Percentiles rank a stretch among this genome's conserved stretches.
Evolutionary conservation across 1,284 basidiomycete species (phyloP).

Genomic region (Tausonia pullulans): DNA sequence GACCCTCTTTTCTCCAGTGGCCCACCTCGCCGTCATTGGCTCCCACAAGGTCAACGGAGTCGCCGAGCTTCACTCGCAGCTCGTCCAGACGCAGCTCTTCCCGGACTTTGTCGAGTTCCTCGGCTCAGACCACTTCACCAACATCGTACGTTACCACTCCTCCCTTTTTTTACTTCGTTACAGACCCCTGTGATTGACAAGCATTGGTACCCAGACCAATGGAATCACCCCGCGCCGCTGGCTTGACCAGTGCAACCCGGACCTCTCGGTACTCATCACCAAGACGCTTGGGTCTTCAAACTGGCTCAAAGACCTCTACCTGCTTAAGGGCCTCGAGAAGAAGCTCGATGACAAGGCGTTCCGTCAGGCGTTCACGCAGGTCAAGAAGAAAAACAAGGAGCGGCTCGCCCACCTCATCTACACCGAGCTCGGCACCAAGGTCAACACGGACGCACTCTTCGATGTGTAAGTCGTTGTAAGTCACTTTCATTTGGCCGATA

Average conservation of each 20-base stretch:
- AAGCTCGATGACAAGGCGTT: conserved; percentile 47
- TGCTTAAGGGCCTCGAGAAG: conserved; percentile 46
- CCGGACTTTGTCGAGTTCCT: conserved; percentile 76
- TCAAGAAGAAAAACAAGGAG: conserved; percentile 52
- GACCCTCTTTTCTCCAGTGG: conserved; percentile 4
- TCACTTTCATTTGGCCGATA: neutral
- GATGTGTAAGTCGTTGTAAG: conserved; percentile 52
- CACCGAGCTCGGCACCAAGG: conserved; percentile 52
- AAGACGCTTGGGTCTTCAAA: conserved; percentile 64
- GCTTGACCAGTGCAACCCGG: conserved; percentile 88
- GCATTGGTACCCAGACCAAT: conserved; percentile 54
- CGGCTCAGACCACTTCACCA: conserved; percentile 41
- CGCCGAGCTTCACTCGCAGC: conserved; percentile 58
- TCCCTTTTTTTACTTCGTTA: neutral
- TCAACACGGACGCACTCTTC: conserved; percentile 74
- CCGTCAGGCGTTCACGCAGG: conserved; percentile 2
- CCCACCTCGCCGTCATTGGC: conserved; percentile 46
- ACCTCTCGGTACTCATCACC: conserved; percentile 68
- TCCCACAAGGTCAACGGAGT: conserved; percentile 77
- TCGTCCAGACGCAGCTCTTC: conserved; percentile 31
- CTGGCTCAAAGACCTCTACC: conserved; percentile 69
- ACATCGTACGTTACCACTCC: conserved; percentile 8
- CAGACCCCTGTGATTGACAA: conserved; percentile 28
- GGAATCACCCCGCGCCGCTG: conserved; percentile 48
- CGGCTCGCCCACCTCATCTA: conserved; percentile 54